Conservation (phyloP, 768 basidiomycete species). For the Leccinum truebloodii region DNA sequence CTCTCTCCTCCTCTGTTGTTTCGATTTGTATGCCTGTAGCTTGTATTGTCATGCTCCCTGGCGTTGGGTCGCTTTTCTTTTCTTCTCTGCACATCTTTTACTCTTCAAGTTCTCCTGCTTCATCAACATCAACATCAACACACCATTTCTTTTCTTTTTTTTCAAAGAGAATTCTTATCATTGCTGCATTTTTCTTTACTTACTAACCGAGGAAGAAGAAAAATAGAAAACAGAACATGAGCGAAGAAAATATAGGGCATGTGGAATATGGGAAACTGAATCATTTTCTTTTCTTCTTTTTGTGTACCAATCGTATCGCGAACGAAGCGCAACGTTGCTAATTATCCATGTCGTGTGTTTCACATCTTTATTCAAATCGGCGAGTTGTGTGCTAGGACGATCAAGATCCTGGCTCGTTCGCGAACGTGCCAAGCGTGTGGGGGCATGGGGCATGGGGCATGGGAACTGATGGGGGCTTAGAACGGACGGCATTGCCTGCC, state of each 20-base stretch:
- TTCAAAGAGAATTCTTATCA: constrained; percentile 5
- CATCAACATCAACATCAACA: constrained; percentile 7
- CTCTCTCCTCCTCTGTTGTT: not conserved
- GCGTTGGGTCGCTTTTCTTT: constrained; percentile 4
- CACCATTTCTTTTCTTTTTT: not conserved
- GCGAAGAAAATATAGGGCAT: not conserved
- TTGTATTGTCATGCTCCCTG: constrained; percentile 17
- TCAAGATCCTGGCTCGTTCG: not conserved
- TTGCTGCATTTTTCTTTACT: not conserved
- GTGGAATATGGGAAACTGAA: not conserved
- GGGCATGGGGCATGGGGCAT: not conserved
- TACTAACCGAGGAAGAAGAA: not conserved
- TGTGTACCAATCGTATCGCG: not conserved
- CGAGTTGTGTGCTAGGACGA: not conserved
- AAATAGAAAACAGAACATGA: not conserved
- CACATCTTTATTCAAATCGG: not conserved
- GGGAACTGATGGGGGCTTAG: not conserved
- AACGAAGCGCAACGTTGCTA: not conserved
- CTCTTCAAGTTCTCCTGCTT: constrained; percentile 5
- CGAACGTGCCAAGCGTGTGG: not conserved
- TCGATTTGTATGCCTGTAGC: constrained; percentile 31
- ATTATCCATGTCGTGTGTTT: not conserved
- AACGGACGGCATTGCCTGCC: not conserved
- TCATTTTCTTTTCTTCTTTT: not conserved
- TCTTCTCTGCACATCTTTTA: constrained; percentile 7